These are phyloP conservation scores for Trapa bicornis DNA, from an alignment of 345 rosid species.

Conservation along the genomic window DNA sequence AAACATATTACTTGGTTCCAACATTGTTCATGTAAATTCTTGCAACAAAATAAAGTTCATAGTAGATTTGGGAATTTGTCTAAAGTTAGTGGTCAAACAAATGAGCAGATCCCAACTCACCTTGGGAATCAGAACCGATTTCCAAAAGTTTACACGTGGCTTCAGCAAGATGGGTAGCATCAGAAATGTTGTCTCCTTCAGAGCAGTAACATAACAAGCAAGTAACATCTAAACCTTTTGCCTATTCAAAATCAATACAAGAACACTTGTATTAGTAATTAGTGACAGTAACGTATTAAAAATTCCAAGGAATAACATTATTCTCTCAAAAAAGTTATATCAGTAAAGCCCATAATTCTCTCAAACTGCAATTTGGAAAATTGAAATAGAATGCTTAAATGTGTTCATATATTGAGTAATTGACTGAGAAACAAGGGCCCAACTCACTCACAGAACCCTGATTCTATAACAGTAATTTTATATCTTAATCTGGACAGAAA, in stretches of 20 bases:
- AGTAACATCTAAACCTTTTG: constrained; percentile 67
- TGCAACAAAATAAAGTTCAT: too few relatives aligned
- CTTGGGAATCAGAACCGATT: constrained; percentile 13
- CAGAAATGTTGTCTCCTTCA: constrained; percentile 83
- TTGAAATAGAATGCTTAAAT: background rate
- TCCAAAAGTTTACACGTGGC: constrained; percentile 47
- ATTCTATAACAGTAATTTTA: background rate
- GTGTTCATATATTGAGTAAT: too few relatives aligned
- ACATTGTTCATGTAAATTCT: too few relatives aligned
- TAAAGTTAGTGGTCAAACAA: too few relatives aligned
- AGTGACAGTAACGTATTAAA: background rate
- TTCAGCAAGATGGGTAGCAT: constrained; percentile 67
- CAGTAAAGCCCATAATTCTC: background rate
- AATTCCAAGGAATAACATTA: background rate
- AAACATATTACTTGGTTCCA: too few relatives aligned
- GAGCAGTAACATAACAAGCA: constrained; percentile 88
- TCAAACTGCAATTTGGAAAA: background rate
- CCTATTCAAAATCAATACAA: constrained; percentile 31
- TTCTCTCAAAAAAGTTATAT: background rate
- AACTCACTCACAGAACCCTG: background rate
- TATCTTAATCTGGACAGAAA: background rate
- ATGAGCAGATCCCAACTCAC: too few relatives aligned
- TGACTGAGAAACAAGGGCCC: too few relatives aligned
- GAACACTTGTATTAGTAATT: background rate
- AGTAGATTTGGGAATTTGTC: too few relatives aligned